Evolutionary conservation across 2,329 filamentous ascomycete species (phyloP).

Genomic region (Ilyonectria mors-panacis): DNA sequence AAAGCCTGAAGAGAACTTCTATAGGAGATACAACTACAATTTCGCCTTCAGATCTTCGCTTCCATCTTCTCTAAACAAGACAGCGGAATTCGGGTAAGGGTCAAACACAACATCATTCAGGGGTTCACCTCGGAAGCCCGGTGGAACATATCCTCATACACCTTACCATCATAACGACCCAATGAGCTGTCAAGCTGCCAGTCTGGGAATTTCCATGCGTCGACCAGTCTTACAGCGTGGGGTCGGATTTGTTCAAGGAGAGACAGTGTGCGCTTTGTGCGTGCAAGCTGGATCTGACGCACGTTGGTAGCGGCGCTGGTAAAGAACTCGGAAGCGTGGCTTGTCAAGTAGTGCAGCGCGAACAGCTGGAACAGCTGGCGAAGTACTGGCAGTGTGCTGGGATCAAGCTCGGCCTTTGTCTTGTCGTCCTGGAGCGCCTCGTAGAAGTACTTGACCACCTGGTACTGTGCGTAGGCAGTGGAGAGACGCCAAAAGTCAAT

Average conservation of each 20-base stretch:
- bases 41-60: conserved; percentile 29
- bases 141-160: conserved; percentile 84
- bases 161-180: conserved; percentile 80
- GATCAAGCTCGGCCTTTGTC: conserved; percentile 68
- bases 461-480: conserved; percentile 83
- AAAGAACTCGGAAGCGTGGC: conserved; percentile 81
- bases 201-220: conserved; percentile 83
- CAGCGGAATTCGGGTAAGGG: conserved; percentile 71
- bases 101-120: conserved; percentile 81
- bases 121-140: conserved; percentile 79
- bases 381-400: conserved; percentile 70
- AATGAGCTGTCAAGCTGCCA: conserved; percentile 82
- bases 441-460: conserved; percentile 82
- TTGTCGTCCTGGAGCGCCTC: conserved; percentile 60
- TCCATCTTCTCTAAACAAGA: conserved; percentile 40
- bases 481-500: conserved; percentile 84
- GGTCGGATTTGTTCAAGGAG: conserved; percentile 80
- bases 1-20: no score
- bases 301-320: conserved; percentile 77
- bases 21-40: conserved; percentile 21
- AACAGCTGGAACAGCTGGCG: conserved; percentile 89
- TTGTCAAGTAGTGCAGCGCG: conserved; percentile 74
- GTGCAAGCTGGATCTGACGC: conserved; percentile 79
- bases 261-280: conserved; percentile 77
- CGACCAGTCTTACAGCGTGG: conserved; percentile 79